Evolutionary conservation across 352 stramenopile genomes (phyloP).

Genomic region (Phytopythium delawarense): DNA sequence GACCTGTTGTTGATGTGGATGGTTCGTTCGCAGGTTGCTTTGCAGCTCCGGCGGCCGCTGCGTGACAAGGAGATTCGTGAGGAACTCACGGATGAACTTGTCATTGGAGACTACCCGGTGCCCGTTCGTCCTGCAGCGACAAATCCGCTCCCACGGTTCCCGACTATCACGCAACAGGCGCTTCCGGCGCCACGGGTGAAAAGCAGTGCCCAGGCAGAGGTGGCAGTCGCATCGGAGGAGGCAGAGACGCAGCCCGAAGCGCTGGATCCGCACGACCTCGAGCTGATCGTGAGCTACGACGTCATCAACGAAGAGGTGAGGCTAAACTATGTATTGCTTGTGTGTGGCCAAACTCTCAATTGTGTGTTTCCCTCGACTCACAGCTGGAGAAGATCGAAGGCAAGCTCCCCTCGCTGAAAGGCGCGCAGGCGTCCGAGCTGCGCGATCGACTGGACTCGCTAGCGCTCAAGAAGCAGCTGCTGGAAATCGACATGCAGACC

Average conservation of each 20-base stretch:
- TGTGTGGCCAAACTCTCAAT: not conserved
- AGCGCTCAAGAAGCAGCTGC: conserved; percentile 69
- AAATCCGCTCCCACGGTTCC: conserved; percentile 8
- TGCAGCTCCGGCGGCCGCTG: conserved; percentile 53
- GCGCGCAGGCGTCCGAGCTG: conserved; percentile 26
- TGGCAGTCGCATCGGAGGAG: not conserved
- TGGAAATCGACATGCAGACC: conserved; percentile 83
- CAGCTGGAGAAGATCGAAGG: conserved; percentile 66
- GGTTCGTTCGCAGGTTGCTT: conserved; percentile 22
- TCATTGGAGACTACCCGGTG: conserved; percentile 50
- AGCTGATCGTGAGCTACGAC: conserved; percentile 82
- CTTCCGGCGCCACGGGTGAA: not conserved
- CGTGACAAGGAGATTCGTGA: conserved; percentile 54
- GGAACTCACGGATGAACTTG: conserved; percentile 42
- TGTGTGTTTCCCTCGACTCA: not conserved
- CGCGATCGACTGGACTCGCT: conserved; percentile 64
- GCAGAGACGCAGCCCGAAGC: not conserved
- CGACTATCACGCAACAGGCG: conserved; percentile 13
- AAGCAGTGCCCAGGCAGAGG: not conserved
- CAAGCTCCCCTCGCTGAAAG: conserved; percentile 38
- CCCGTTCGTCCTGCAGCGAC: conserved; percentile 9
- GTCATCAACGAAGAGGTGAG: conserved; percentile 81
- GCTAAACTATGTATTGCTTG: not conserved
- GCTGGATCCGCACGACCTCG: conserved; percentile 50
- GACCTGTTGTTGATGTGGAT: not conserved